Evolutionary conservation across 78 protist genomes (phyloP).

Genomic region (Salpingoeca rosetta): DNA sequence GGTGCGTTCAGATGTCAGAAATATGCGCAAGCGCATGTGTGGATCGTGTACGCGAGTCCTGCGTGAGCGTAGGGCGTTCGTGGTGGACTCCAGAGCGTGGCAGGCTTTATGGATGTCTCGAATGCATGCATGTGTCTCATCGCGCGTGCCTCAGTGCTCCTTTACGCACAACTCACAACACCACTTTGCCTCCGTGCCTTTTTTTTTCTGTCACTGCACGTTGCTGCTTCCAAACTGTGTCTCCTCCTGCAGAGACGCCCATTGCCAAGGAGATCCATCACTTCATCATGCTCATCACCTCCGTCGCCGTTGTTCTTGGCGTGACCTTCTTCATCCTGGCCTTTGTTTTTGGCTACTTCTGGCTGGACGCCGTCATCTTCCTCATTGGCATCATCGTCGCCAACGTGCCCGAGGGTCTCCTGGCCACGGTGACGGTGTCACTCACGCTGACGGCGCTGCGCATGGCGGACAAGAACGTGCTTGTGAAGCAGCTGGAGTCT

Average conservation of each 20-base stretch:
- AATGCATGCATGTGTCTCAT: too few species aligned
- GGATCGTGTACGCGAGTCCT: too few species aligned
- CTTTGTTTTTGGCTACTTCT: not conserved
- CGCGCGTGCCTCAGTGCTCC: too few species aligned
- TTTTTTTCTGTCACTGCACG: not conserved
- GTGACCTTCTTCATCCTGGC: constrained; percentile 29
- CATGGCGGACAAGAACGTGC: constrained; percentile 76
- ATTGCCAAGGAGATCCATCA: constrained; percentile 63
- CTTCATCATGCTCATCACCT: constrained; percentile 64
- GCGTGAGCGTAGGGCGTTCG: too few species aligned
- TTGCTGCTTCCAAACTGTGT: not conserved
- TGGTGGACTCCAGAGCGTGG: too few species aligned
- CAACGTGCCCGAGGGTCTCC: constrained; percentile 85
- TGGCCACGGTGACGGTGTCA: constrained; percentile 75
- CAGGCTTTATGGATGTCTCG: too few species aligned
- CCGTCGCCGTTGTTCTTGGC: constrained; percentile 61
- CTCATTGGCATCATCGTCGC: constrained; percentile 52
- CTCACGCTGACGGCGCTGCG: constrained; percentile 76
- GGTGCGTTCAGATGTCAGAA: too few species aligned
- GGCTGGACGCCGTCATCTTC: constrained; percentile 35
- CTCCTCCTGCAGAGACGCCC: constrained; percentile 38
- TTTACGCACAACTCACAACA: too few species aligned
- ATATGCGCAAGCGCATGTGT: too few species aligned
- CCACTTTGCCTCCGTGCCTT: too few species aligned
- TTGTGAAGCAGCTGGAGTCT: constrained; percentile 64